Conservation (phyloP, 805 yeast species). For the Starmerella bacillaris region DNA sequence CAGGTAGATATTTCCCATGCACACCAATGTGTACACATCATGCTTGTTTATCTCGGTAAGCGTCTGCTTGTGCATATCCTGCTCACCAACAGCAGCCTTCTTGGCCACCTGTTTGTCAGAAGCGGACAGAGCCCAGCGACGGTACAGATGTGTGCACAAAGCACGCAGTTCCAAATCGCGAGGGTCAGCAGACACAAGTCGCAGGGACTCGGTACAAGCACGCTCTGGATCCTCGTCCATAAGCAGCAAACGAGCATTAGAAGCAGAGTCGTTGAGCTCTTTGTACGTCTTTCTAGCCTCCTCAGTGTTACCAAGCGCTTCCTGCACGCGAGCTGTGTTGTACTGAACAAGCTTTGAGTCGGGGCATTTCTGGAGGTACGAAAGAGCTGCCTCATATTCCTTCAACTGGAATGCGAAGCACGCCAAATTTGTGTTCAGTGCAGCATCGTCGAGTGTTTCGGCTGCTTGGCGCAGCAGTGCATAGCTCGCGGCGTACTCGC, state of each 20-base stretch:
- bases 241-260: constrained; percentile 9
- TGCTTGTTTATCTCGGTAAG: constrained; percentile 60
- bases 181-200: constrained; percentile 54
- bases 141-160: constrained; percentile 14
- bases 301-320: constrained; percentile 27
- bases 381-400: constrained; percentile 38
- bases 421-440: constrained; percentile 64
- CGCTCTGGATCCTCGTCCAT: neutral
- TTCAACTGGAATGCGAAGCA: constrained; percentile 57
- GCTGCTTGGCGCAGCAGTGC: constrained; percentile 43
- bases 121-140: neutral
- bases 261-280: constrained; percentile 6
- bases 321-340: constrained; percentile 64
- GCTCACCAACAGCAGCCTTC: constrained; percentile 42
- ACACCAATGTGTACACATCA: constrained; percentile 74
- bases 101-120: constrained; percentile 1
- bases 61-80: constrained; percentile 68
- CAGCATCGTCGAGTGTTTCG: constrained; percentile 28
- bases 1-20: constrained; percentile 76
- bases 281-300: constrained; percentile 31
- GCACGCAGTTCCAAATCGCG: constrained; percentile 37
- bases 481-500: constrained; percentile 38
- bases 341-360: constrained; percentile 42
- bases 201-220: constrained; percentile 47
- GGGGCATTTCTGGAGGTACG: constrained; percentile 19